Evolutionary conservation across 805 yeast genomes (phyloP).

Genomic region (Monosporozyma aquatica): DNA sequence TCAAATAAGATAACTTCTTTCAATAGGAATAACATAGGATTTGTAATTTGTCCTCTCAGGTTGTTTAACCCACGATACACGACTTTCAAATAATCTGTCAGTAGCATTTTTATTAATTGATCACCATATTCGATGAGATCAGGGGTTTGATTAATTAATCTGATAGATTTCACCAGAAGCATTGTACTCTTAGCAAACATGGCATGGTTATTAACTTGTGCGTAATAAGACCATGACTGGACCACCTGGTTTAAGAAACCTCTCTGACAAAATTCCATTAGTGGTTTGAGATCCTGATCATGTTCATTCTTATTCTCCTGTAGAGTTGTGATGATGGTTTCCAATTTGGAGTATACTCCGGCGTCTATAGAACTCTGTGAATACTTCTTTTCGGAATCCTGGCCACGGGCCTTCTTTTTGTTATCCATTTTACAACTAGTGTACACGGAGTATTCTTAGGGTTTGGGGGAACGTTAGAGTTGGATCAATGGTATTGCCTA

Average conservation of each 20-base stretch:
- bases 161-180: constrained; percentile 33
- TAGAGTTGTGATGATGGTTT: constrained; percentile 15
- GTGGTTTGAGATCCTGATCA: constrained; percentile 18
- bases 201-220: constrained; percentile 42
- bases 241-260: constrained; percentile 32
- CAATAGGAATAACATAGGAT: constrained; percentile 53
- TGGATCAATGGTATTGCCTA: too few species aligned
- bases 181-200: constrained; percentile 39
- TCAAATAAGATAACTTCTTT: constrained; percentile 41
- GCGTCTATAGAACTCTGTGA: constrained; percentile 19
- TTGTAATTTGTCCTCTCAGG: constrained; percentile 47
- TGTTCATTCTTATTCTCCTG: constrained; percentile 11
- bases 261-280: constrained; percentile 29
- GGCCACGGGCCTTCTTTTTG: neutral
- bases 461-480: too few species aligned
- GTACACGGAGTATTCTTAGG: too few species aligned
- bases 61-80: constrained; percentile 60
- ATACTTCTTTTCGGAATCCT: constrained; percentile 9
- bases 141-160: constrained; percentile 14
- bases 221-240: constrained; percentile 41
- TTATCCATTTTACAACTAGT: too few species aligned
- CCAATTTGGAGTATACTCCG: constrained; percentile 23
- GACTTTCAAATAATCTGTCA: constrained; percentile 49
- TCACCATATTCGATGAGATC: constrained; percentile 17
- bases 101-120: constrained; percentile 37